Percentiles rank a stretch among this genome's conserved stretches.
Conservation (phyloP, 352 stramenopile genomes). For the Phytopythium cucurbitacearum region DNA sequence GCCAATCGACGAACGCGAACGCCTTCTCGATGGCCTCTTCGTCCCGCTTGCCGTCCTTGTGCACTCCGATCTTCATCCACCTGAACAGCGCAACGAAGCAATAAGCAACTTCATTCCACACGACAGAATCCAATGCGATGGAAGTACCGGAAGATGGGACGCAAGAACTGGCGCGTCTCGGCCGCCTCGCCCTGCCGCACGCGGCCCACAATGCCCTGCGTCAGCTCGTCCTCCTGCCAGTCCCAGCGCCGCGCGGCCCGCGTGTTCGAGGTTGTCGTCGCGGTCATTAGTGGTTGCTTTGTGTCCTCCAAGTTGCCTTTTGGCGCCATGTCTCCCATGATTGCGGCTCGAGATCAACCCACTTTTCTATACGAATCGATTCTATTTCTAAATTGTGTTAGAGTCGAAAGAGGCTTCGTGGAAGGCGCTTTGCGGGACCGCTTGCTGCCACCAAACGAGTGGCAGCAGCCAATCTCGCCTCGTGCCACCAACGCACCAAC, state of each 20-base stretch:
- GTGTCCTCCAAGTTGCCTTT: neutral
- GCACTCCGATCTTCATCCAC: conserved; percentile 63
- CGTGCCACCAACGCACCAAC: too few relatives aligned
- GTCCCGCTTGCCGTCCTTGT: conserved; percentile 58
- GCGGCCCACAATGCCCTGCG: conserved; percentile 25
- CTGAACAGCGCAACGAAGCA: conserved; percentile 7
- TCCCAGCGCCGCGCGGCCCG: conserved; percentile 5
- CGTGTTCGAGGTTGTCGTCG: neutral
- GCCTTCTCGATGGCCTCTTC: conserved; percentile 46
- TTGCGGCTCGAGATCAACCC: neutral
- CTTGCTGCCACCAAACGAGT: too few relatives aligned
- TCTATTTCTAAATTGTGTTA: too few relatives aligned
- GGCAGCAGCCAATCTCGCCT: too few relatives aligned
- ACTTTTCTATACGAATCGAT: neutral
- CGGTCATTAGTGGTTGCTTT: neutral
- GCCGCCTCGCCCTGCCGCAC: conserved; percentile 21
- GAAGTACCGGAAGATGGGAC: conserved; percentile 53
- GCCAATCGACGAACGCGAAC: conserved; percentile 70
- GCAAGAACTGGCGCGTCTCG: conserved; percentile 64
- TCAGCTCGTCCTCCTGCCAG: conserved; percentile 40
- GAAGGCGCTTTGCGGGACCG: too few relatives aligned
- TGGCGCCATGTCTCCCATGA: neutral
- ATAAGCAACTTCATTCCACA: neutral
- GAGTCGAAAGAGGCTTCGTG: too few relatives aligned
- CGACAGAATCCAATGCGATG: neutral